A percentile compares a stretch with the other conserved stretches of the same genome.
phyloP scores from a whole-genome alignment of 2,329 filamentous ascomycete genomes.

The Berkeleyomyces rouxiae region DNA sequence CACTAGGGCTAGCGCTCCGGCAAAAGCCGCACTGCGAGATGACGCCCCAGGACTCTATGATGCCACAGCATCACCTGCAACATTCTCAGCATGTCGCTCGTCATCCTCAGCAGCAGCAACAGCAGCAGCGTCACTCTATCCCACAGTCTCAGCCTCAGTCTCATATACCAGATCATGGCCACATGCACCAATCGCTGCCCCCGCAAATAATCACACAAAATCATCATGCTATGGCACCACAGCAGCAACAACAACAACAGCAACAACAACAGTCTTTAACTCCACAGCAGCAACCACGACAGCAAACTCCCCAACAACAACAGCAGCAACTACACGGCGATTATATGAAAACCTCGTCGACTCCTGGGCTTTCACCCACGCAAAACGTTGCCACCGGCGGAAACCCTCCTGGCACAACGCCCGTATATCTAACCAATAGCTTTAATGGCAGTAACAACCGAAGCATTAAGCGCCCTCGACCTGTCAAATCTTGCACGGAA shows the following conservation, averaged over 20 bases:
- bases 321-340: not conserved
- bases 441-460: slow-evolving; percentile 15
- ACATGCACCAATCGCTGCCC: slow-evolving; percentile 1
- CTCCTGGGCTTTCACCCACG: slow-evolving; percentile 5
- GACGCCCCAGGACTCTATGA: slow-evolving; percentile 1
- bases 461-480: slow-evolving; percentile 36
- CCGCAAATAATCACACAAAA: not conserved
- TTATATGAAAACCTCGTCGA: slow-evolving; percentile 10
- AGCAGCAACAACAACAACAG: slow-evolving; percentile 1
- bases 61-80: slow-evolving; percentile 18
- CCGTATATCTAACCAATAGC: not conserved
- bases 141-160: slow-evolving; percentile 2
- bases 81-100: slow-evolving; percentile 5
- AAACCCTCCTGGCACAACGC: not conserved
- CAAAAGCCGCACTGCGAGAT: slow-evolving; percentile 1
- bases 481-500: slow-evolving; percentile 39
- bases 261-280: too few relatives aligned
- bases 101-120: slow-evolving; percentile 14
- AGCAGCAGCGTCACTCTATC: slow-evolving; percentile 15
- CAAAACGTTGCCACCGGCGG: not conserved
- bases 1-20: not conserved
- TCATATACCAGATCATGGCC: not conserved
- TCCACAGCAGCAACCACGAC: not conserved
- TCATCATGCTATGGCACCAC: slow-evolving; percentile 1
- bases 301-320: slow-evolving; percentile 6